Evolutionary conservation across 2,329 filamentous ascomycete species (phyloP), one percentile per base, ranked within the genome.

Genomic region (Fusarium hainanense): DNA sequence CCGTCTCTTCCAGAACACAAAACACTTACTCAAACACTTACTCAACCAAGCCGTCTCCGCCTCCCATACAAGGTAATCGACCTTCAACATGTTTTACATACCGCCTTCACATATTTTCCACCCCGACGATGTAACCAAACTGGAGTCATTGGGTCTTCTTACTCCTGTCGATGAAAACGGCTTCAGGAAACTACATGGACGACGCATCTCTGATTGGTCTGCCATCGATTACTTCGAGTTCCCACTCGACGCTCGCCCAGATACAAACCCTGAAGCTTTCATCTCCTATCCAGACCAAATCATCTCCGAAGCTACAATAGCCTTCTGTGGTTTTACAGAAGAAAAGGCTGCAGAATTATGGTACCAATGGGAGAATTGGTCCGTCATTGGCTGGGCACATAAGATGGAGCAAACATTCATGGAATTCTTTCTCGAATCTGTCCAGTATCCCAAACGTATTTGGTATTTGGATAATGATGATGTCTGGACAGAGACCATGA

Each of bases 31-130:
- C 13, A 16, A 34, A 2, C 14, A 8, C 32, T 10, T 18, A 5
- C 34, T 6, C 5, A 6, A 18, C 34, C 16, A 37, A 11, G 1
- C 7, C 6, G 10, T n/a, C 9, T n/a, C 34, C 16, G 0, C 18
- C 34, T 4, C 2, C 2, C 2, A 3, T n/a, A 11, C 34, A 3
- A 37, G 1, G 9, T 10, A 37, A n/a, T 0, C 5, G 18, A 37
- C 10, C 18, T 37, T 4, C 18, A n/a, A n/a, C 18, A 37, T 37
- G 34, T 37, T 37, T n/a, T 6, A 37, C 34, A 37, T n/a, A 11
- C 42, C 42, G 2, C 21, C 42, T 10, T 21, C 20, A 21, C 42
- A 20, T 10, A 18, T 16, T 18, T 25, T 44, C 7, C 8, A 14
- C 8, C 20, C 21, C n/a, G 13, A 23, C 21, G 42, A 25, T 18